These are phyloP conservation scores for Penicillium griseofulvum DNA, from an alignment of 2,329 filamentous ascomycete genomes.

Conservation along the genomic window DNA sequence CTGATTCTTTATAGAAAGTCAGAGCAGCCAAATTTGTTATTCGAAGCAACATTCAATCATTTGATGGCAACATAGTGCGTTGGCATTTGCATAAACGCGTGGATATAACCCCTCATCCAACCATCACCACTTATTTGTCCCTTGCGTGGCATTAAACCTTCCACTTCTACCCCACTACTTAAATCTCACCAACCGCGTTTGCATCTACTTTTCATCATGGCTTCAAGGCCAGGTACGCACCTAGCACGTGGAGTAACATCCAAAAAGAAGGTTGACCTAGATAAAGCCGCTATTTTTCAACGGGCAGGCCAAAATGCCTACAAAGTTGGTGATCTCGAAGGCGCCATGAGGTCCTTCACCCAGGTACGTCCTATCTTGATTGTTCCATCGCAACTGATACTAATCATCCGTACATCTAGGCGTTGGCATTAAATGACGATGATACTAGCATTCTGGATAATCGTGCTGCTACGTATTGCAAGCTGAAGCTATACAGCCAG, in stretches of 20 bases:
- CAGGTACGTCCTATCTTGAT: conserved; percentile 30
- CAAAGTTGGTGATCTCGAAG: conserved; percentile 42
- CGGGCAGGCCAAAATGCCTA: conserved; percentile 45
- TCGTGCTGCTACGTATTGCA: conserved; percentile 55
- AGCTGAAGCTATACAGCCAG: conserved; percentile 49
- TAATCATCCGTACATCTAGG: conserved; percentile 26
- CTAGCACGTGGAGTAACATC: background rate
- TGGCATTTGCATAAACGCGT: background rate
- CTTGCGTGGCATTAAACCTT: conserved; percentile 1
- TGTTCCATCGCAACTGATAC: conserved; percentile 7
- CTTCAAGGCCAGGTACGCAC: background rate
- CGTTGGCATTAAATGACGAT: conserved; percentile 35
- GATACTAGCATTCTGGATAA: conserved; percentile 52
- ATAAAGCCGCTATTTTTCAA: conserved; percentile 29
- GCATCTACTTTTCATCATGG: conserved; percentile 2
- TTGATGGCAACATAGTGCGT: background rate
- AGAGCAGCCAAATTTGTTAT: too few species aligned
- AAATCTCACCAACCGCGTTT: background rate
- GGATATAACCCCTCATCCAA: background rate
- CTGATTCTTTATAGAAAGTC: background rate
- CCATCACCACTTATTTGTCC: background rate
- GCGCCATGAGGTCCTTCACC: conserved; percentile 44
- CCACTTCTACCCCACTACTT: background rate
- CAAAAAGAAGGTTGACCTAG: conserved; percentile 2
- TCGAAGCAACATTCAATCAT: background rate